Conservation (phyloP, 148 eudicot genomes). For the Polygonum maritimum region DNA sequence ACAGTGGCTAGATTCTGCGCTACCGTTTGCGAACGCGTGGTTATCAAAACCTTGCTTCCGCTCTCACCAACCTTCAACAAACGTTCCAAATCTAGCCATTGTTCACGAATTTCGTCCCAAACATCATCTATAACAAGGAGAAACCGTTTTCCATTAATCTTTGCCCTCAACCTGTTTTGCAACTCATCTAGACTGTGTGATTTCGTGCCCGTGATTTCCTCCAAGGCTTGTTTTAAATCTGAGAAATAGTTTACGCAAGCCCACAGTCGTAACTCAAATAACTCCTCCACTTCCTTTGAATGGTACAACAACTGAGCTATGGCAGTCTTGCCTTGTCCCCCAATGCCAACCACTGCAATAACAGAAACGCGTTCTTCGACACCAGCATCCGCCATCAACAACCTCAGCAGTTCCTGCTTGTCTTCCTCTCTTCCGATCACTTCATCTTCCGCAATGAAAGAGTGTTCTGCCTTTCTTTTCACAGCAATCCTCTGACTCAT, state of each 20-base stretch:
- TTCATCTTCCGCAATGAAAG: not conserved
- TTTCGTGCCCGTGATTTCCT: conserved; percentile 2
- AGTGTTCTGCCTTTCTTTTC: not conserved
- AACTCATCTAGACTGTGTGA: conserved; percentile 6
- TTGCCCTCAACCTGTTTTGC: conserved; percentile 5
- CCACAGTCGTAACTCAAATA: conserved; percentile 21
- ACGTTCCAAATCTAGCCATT: conserved; percentile 13
- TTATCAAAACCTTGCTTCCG: conserved; percentile 26
- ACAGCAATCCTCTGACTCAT: not conserved
- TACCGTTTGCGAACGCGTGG: conserved; percentile 23
- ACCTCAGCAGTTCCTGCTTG: not conserved
- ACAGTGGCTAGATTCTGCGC: conserved; percentile 18
- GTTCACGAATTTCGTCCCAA: conserved; percentile 20
- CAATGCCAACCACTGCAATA: conserved; percentile 23
- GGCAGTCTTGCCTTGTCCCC: conserved; percentile 26
- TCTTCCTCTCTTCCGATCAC: conserved; percentile 4
- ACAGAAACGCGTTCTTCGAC: not conserved
- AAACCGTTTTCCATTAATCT: conserved; percentile 10
- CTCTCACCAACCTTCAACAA: conserved; percentile 4
- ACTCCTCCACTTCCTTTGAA: conserved; percentile 6
- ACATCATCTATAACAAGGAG: conserved; percentile 24
- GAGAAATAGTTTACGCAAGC: conserved; percentile 17
- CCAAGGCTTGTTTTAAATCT: conserved; percentile 10
- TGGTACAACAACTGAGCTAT: conserved; percentile 20
- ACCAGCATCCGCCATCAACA: not conserved